A percentile compares a stretch with the other conserved stretches of the same genome.
phyloP scores from a whole-genome alignment of 306 rosid genomes.

The Glycine soja region DNA sequence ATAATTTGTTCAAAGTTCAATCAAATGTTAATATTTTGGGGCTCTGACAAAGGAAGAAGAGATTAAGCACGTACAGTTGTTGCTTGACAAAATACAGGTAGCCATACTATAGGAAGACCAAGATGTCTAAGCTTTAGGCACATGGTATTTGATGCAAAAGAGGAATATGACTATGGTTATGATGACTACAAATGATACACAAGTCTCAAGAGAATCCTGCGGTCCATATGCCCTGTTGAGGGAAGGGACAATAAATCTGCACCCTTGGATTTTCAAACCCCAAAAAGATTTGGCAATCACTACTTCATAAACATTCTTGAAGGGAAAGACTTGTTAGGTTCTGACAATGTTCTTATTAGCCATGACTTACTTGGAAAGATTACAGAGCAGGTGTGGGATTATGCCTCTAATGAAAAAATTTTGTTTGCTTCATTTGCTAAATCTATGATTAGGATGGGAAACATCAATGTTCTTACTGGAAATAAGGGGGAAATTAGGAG shows the following conservation, averaged over 20 bases:
- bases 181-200: constrained; percentile 73
- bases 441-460: too few relatives aligned
- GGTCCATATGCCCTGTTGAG: constrained; percentile 73
- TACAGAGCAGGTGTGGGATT: constrained; percentile 62
- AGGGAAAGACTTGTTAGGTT: too few relatives aligned
- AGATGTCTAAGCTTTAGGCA: constrained; percentile 80
- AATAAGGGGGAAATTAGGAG: too few relatives aligned
- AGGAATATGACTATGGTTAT: constrained; percentile 49
- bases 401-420: constrained; percentile 66
- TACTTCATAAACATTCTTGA: too few relatives aligned
- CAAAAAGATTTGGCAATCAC: constrained; percentile 77
- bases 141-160: constrained; percentile 60
- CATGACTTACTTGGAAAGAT: too few relatives aligned
- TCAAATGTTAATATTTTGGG: neutral
- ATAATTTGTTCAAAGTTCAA: too few relatives aligned
- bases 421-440: constrained; percentile 77
- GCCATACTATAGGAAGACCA: constrained; percentile 93
- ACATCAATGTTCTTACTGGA: too few relatives aligned
- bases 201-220: constrained; percentile 61
- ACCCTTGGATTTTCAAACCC: constrained; percentile 77
- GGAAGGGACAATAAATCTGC: constrained; percentile 67
- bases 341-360: too few relatives aligned
- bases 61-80: neutral
- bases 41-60: neutral
- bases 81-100: constrained; percentile 54